Base-by-base conservation (phyloP, 176 grass and related monocot species). In the Areca catechu region DNA sequence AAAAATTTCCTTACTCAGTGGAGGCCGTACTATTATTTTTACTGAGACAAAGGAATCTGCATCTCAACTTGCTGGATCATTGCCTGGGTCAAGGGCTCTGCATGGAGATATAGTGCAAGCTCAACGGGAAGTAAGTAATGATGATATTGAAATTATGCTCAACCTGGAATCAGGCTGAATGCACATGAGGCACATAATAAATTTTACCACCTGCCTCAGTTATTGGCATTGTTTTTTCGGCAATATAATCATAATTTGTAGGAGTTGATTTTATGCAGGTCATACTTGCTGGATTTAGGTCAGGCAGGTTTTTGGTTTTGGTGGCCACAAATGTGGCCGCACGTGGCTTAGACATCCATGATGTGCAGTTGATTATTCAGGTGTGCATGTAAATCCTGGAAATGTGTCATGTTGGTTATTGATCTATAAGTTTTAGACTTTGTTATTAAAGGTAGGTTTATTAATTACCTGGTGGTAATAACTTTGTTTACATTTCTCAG, bases 251-350 rank as follows among this genome's bases (percentile, higher is more conserved):
- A 49, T 63, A 7, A 22, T 23, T 53, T 61, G 5, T n/a, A 24
- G 5, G n/a, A 53, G 15, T 62, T 62, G 18, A 18, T n/a, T 22
- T 83, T 74, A 62, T 83, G 14, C 52, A 98, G 94, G 82, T 93
- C 5, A 80, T 98, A 61, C 85, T 98, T 62, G 76, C 88, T 89
- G 94, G 81, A 74, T 98, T 98, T 60, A 82, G 94, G 73, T 60
- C 75, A 0, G 88, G 94, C 2, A 98, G 78, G 74, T 98, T 98
- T 62, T 74, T 80, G 62, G 79, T 80, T 78, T 72, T 98, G 68
- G 94, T 98, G 79, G 94, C 94, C 58, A 98, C 94, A 71, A 98
- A 93, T 74, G 88, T 98, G 51, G 94, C 94, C 19, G 94, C 94
- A 57, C 79, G 94, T 60, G 94, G 94, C 4, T 73, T 93, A 16